Evolutionary conservation across 176 grass and related monocot species (phyloP), one percentile per base, ranked within the genome.

Genomic region (Raddia distichophylla): DNA sequence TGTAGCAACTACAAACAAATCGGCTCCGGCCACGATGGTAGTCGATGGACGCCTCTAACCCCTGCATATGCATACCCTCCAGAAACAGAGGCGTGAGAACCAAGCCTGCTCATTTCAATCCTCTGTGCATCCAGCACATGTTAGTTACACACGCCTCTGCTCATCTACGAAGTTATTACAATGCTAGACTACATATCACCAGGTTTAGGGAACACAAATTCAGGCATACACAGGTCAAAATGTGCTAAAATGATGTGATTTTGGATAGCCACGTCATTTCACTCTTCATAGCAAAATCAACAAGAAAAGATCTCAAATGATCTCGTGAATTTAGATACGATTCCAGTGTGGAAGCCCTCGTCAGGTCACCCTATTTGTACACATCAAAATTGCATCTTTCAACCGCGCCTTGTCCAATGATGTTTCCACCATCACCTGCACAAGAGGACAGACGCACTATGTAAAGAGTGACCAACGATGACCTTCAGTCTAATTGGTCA

Each of bases 391-490:
- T 22, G 82, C 83, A 74, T 67, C 90, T 74, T 89, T 99, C 85
- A 99, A 18, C 57, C 71, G 46, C 60, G 93, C 91, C 71, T 91
- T 92, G 60, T 91, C 91, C 78, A 99, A 57, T 0, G 91, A 89
- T 42, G 96, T 86, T 73, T 91, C 81, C 84, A 95, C 93, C 71
- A 93, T 80, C 65, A 99, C 79, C 96, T 99, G 85, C 70, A 83
- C 15, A 79, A 10, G 15, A 80, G 56, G 3, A 74, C 47, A 51
- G 3, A 17, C 22, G 15, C 65, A 17, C 56, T 18, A 51, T 19
- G 45, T 19, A 14, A 69, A 46, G n/a, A 27, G 45, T 45, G 8
- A 80, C 13, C 17, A 48, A 6, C 12, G 9, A 1, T 4, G 7
- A 12, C 3, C 67, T 64, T 17, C 27, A 48, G 14, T 37, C 17